Evolutionary conservation across 441 rosid genomes (phyloP), one percentile per base, ranked within the genome.

Genomic region (Erodium moschatum): DNA sequence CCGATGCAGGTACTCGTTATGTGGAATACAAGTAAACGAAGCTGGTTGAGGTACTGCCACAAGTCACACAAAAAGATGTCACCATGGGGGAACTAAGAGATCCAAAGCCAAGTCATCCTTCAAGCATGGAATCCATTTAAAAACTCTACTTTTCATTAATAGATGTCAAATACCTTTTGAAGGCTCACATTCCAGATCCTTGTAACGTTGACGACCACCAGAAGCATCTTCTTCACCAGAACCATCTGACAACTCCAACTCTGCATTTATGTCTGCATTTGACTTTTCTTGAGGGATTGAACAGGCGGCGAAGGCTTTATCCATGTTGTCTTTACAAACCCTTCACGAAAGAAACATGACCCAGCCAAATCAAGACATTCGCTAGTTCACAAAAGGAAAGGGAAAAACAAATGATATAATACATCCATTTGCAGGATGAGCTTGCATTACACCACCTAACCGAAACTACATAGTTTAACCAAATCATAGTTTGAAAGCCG

Each of bases 261-360:
- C 97, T 1, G 82, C 86, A 78, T 94, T 94, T 73, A 94, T 91
- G 40, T 94, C 97, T 69, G 84, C 91, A 81, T 90, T 91, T 71
- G 96, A 85, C 85, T 86, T 94, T 85, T 94, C 99, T 85, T 94
- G 99, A 65, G 85, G 69, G 68, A 77, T 81, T 71, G 92, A 82
- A 82, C 98, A 94, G 82, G 84, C 89, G 68, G 94, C 88, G 48
- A 84, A 91, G 15, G 73, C 69, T 79, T 74, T 74, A 69, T 94
- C 91, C 65, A 56, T 40, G 82, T 88, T 94, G 84, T 91, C 93
- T 85, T 74, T 80, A 80, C 98, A 93, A 67, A 79, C 73, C 98
- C 98, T 93, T 84, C 67, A 74, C 72, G 74, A 76, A 67, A 16
- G 13, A 50, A 50, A 20, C 33, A 73, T 74, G 54, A 58, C 27